These are phyloP conservation scores for Cornus controversa DNA, from an alignment of 148 eudicot species.

Conservation along the genomic window DNA sequence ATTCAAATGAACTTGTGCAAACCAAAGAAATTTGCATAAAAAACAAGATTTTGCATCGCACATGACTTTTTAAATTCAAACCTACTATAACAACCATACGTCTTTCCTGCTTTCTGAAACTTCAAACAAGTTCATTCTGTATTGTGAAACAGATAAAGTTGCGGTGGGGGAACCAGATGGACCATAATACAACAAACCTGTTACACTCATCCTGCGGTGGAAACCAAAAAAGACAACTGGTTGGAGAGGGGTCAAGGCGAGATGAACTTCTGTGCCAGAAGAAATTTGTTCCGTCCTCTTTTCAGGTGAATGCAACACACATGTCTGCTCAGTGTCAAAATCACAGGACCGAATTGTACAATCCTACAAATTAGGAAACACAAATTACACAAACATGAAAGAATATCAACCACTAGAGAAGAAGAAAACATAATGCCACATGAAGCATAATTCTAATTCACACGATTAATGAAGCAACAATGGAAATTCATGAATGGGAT, in stretches of 20 bases:
- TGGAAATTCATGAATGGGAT: background rate
- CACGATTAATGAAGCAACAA: background rate
- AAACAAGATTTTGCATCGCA: background rate
- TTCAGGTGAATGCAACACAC: constrained; percentile 97
- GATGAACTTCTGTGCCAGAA: constrained; percentile 88
- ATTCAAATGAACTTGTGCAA: background rate
- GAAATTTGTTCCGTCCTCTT: constrained; percentile 85
- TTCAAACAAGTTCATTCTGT: too few relatives aligned
- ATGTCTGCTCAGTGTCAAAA: constrained; percentile 93
- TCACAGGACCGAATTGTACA: constrained; percentile 95
- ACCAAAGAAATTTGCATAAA: too few relatives aligned
- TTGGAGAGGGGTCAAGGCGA: constrained; percentile 95
- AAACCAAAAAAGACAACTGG: constrained; percentile 97
- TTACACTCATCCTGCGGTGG: constrained; percentile 94
- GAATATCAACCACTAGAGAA: background rate
- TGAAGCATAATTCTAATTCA: background rate
- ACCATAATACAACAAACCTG: constrained; percentile 52
- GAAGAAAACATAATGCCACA: background rate
- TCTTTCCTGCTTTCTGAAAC: too few relatives aligned
- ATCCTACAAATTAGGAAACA: constrained; percentile 55
- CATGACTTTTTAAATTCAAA: background rate
- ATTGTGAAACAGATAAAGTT: too few relatives aligned
- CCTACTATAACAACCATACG: background rate
- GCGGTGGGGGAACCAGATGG: background rate
- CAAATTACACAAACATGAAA: background rate